Percentiles rank a stretch among this genome's conserved stretches.
These are phyloP conservation scores for Amaranthus palmeri DNA, from an alignment of 148 eudicot species.

Conservation along the genomic window DNA sequence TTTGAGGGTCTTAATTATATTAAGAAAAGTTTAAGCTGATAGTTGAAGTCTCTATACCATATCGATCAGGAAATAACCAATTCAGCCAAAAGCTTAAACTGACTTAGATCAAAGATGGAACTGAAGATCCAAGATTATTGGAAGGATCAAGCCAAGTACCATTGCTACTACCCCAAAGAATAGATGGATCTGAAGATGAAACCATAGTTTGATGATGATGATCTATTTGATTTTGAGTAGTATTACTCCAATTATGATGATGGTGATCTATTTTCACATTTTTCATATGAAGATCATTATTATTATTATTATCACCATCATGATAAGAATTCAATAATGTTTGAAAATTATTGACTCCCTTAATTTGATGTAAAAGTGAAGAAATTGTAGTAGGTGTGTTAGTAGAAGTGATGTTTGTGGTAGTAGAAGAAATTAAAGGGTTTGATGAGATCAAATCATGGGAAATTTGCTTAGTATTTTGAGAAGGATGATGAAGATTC, in stretches of 20 bases:
- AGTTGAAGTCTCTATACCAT: too few species aligned
- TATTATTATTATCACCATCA: not conserved
- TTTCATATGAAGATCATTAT: conserved; percentile 25
- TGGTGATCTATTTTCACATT: conserved; percentile 31
- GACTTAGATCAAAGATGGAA: conserved; percentile 56
- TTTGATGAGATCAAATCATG: conserved; percentile 32
- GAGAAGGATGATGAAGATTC: conserved; percentile 5
- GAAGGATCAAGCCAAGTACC: conserved; percentile 65
- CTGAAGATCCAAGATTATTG: conserved; percentile 48
- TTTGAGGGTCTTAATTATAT: not conserved
- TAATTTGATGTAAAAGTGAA: conserved; percentile 29
- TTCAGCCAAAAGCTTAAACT: too few species aligned
- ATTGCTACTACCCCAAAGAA: conserved; percentile 39
- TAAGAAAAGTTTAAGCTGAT: too few species aligned
- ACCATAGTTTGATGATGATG: conserved; percentile 23
- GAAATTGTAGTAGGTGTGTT: too few species aligned
- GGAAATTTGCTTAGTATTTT: conserved; percentile 23
- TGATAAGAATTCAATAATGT: conserved; percentile 41
- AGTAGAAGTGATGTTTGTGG: too few species aligned
- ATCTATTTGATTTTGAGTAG: conserved; percentile 17
- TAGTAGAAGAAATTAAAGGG: conserved; percentile 7
- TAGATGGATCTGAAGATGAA: conserved; percentile 36
- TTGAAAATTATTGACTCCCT: conserved; percentile 27
- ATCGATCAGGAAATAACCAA: too few species aligned
- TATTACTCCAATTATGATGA: conserved; percentile 21